Evolutionary conservation across 2,329 filamentous ascomycete genomes (phyloP).

Genomic region (Scedosporium dehoogii): DNA sequence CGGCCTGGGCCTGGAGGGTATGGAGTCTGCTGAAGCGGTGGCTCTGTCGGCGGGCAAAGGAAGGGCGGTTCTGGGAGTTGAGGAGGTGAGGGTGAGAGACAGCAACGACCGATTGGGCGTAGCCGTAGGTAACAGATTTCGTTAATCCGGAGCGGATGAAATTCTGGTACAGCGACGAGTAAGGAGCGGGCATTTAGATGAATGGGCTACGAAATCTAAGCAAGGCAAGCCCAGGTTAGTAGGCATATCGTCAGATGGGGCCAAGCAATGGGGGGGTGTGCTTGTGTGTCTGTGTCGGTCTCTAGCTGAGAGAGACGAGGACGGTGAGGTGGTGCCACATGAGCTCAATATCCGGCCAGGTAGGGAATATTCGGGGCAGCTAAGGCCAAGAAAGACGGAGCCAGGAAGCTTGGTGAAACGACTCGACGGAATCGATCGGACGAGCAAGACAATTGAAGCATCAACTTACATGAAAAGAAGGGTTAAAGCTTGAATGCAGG

Average conservation of each 20-base stretch:
- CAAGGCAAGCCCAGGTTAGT: background rate
- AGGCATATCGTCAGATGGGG: background rate
- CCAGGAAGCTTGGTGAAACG: background rate
- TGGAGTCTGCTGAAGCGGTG: slow-evolving; percentile 44
- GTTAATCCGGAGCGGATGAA: slow-evolving; percentile 92
- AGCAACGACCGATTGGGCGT: slow-evolving; percentile 94
- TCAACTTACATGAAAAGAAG: slow-evolving; percentile 52
- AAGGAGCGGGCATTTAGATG: slow-evolving; percentile 83
- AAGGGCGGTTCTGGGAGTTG: slow-evolving; percentile 61
- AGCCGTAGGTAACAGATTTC: slow-evolving; percentile 95
- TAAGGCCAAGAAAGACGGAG: background rate
- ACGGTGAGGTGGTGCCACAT: slow-evolving; percentile 1
- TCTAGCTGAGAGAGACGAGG: background rate
- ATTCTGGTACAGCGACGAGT: slow-evolving; percentile 59
- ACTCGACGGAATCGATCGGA: slow-evolving; percentile 3
- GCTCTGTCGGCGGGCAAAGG: slow-evolving; percentile 49
- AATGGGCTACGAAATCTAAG: slow-evolving; percentile 5
- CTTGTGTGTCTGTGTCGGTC: background rate
- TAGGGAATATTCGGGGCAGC: background rate
- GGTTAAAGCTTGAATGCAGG: slow-evolving; percentile 64
- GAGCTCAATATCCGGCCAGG: background rate
- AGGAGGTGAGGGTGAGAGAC: slow-evolving; percentile 72
- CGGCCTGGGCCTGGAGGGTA: slow-evolving; percentile 57
- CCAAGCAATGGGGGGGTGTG: too few species aligned
- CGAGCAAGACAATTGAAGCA: slow-evolving; percentile 2